These are phyloP conservation scores for Datura wrightii DNA, from an alignment of 257 asterid species.

Conservation along the genomic window DNA sequence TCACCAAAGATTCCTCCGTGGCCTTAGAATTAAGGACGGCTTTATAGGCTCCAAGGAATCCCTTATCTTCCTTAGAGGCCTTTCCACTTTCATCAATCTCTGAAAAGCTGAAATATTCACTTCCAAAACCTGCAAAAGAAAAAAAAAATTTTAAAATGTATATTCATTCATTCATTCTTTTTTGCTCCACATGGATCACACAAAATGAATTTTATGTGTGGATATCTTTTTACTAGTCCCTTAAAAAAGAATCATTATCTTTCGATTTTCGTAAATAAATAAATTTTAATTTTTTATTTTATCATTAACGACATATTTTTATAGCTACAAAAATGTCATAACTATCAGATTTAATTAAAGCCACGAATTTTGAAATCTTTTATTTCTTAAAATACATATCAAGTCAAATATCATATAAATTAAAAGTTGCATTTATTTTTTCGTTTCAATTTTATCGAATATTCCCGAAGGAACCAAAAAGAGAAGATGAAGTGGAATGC, in stretches of 20 bases:
- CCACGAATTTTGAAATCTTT: too few species aligned
- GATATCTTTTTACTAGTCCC: background rate
- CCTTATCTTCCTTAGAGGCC: conserved; percentile 38
- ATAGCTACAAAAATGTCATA: background rate
- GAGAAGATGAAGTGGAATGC: background rate
- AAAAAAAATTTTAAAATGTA: background rate
- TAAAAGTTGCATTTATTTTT: too few species aligned
- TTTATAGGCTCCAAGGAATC: conserved; percentile 49
- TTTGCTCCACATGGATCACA: background rate
- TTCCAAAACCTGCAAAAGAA: conserved; percentile 50
- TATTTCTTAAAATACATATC: background rate
- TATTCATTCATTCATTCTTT: background rate
- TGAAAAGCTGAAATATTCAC: conserved; percentile 38
- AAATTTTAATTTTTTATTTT: background rate
- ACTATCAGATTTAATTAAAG: too few species aligned
- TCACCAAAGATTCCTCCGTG: conserved; percentile 72
- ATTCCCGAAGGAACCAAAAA: background rate
- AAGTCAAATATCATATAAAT: background rate
- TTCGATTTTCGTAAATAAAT: background rate
- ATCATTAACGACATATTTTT: background rate
- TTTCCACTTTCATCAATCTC: conserved; percentile 37
- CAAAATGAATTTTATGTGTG: background rate
- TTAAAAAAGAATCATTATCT: background rate
- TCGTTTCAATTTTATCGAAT: background rate
- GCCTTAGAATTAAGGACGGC: conserved; percentile 66